These are phyloP conservation scores for Actinomortierella ambigua DNA, from an alignment of 371 early-diverging fungal genomes.

Conservation along the genomic window DNA sequence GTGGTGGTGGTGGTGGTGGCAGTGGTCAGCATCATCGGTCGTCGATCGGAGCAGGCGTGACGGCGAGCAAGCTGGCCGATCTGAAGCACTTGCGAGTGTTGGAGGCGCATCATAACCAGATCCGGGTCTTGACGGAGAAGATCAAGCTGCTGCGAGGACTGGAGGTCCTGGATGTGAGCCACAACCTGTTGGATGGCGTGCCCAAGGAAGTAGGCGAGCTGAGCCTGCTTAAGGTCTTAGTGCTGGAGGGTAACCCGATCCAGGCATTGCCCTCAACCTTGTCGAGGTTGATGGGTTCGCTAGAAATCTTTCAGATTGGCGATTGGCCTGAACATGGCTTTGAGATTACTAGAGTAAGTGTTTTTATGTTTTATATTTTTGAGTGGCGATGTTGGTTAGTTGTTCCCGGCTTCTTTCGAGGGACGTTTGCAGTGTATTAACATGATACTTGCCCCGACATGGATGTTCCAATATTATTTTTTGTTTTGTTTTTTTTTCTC, in stretches of 20 bases:
- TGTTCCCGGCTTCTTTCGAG: too few species aligned
- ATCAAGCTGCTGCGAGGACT: conserved; percentile 32
- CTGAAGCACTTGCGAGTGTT: conserved; percentile 41
- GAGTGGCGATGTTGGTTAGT: too few species aligned
- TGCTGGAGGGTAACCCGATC: conserved; percentile 46
- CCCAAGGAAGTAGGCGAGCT: conserved; percentile 47
- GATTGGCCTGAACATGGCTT: conserved; percentile 51
- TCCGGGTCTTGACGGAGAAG: conserved; percentile 37
- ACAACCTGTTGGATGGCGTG: conserved; percentile 42
- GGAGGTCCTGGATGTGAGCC: conserved; percentile 43
- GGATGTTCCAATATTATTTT: not conserved
- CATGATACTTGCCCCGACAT: too few species aligned
- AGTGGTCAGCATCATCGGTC: too few species aligned
- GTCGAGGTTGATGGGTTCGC: conserved; percentile 42
- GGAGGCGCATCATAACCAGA: conserved; percentile 45
- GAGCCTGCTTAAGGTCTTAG: conserved; percentile 34
- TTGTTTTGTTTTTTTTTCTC: not conserved
- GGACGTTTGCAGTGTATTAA: conserved; percentile 6
- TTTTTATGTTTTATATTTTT: not conserved
- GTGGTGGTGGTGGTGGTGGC: conserved; percentile 16
- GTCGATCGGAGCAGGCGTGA: conserved; percentile 6
- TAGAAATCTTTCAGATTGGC: conserved; percentile 47
- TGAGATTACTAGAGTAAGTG: conserved; percentile 43
- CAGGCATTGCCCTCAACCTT: conserved; percentile 44
- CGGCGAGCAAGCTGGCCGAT: conserved; percentile 44